These are phyloP conservation scores for Calonectria leucothoes DNA, from an alignment of 2,329 filamentous ascomycete genomes.

Conservation along the genomic window DNA sequence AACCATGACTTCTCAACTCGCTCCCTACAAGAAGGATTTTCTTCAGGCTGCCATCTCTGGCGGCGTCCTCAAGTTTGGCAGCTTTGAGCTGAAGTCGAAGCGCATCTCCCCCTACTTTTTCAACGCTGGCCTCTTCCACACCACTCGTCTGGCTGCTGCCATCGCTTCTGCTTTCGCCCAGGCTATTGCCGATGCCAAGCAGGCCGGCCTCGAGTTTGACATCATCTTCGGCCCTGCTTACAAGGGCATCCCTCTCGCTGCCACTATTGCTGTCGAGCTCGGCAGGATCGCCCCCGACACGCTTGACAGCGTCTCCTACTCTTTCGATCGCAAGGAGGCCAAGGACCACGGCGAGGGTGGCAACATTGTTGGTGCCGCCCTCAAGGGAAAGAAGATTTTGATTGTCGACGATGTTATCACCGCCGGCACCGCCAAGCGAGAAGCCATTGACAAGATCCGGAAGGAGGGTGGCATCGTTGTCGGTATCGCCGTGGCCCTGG, in stretches of 20 bases:
- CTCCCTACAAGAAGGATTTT: slow-evolving; percentile 78
- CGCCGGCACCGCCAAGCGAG: slow-evolving; percentile 91
- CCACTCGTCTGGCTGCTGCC: slow-evolving; percentile 79
- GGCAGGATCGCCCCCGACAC: slow-evolving; percentile 73
- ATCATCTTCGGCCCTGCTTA: slow-evolving; percentile 95
- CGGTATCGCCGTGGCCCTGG: slow-evolving; percentile 89
- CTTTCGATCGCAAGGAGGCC: slow-evolving; percentile 95
- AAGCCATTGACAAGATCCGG: slow-evolving; percentile 90
- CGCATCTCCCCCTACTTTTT: slow-evolving; percentile 97
- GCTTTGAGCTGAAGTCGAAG: slow-evolving; percentile 91
- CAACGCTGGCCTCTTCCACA: slow-evolving; percentile 93
- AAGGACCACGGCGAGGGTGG: slow-evolving; percentile 97
- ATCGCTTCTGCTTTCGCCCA: slow-evolving; percentile 86
- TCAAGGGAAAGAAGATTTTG: slow-evolving; percentile 87
- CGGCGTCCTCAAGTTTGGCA: slow-evolving; percentile 82
- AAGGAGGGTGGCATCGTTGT: slow-evolving; percentile 86
- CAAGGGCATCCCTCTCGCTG: slow-evolving; percentile 94
- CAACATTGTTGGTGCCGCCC: slow-evolving; percentile 86
- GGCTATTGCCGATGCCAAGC: slow-evolving; percentile 64
- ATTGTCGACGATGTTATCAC: slow-evolving; percentile 98
- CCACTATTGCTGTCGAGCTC: slow-evolving; percentile 81
- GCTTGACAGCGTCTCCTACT: slow-evolving; percentile 81
- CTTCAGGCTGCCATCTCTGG: slow-evolving; percentile 75
- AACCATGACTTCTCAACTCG: slow-evolving; percentile 59
- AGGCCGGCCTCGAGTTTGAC: slow-evolving; percentile 72